phyloP scores from a whole-genome alignment of 1,284 basidiomycete species.

The Rhodotorula sp. region DNA sequence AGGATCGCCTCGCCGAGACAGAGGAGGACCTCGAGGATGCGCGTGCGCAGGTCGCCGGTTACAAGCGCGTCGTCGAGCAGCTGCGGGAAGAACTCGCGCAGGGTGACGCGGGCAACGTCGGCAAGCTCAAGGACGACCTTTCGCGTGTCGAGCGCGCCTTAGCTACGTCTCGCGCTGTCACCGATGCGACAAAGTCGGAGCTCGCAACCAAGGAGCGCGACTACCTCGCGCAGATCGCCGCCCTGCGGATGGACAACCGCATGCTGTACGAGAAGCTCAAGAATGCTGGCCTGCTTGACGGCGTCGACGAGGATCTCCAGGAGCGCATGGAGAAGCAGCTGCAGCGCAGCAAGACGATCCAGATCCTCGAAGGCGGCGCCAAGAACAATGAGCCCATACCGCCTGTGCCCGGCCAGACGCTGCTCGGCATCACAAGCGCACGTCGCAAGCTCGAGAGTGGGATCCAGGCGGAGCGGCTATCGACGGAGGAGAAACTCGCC shows the following conservation, averaged over 20 bases:
- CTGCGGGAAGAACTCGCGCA: conserved; percentile 78
- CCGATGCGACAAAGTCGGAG: conserved; percentile 59
- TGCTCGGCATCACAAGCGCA: conserved; percentile 49
- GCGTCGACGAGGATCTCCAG: conserved; percentile 76
- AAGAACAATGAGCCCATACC: conserved; percentile 25
- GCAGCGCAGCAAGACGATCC: conserved; percentile 80
- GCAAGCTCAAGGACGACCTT: conserved; percentile 73
- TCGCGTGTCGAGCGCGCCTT: conserved; percentile 77
- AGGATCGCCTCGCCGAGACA: conserved; percentile 77
- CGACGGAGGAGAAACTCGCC: conserved; percentile 73
- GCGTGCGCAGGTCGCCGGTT: conserved; percentile 63
- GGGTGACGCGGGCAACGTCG: conserved; percentile 80
- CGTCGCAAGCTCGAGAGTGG: conserved; percentile 19
- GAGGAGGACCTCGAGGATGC: conserved; percentile 74
- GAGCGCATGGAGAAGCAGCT: conserved; percentile 77
- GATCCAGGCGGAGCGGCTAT: conserved; percentile 50
- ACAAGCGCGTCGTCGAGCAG: conserved; percentile 58
- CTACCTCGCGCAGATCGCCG: conserved; percentile 83
- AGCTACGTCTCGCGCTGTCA: conserved; percentile 72
- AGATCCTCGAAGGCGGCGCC: conserved; percentile 64
- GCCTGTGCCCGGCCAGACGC: conserved; percentile 48
- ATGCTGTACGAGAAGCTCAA: conserved; percentile 91
- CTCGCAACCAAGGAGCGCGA: conserved; percentile 75
- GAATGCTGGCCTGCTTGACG: conserved; percentile 77
- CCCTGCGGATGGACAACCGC: conserved; percentile 88